phyloP scores from a whole-genome alignment of 2,329 filamentous ascomycete genomes.

The Aphanocladium album region DNA sequence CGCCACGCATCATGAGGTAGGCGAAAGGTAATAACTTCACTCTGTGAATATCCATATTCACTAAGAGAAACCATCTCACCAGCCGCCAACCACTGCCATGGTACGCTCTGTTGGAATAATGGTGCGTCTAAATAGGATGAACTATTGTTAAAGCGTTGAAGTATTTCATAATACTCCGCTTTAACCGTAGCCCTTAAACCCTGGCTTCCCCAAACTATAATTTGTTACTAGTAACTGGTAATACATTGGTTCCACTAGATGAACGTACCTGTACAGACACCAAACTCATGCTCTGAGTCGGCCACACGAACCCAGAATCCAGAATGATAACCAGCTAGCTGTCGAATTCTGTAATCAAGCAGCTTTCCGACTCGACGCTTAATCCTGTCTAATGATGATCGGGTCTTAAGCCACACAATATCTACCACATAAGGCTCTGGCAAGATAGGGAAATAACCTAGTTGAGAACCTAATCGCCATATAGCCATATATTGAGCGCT shows the following conservation, averaged over 20 bases:
- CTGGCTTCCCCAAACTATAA: background rate
- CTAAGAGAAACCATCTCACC: too few relatives aligned
- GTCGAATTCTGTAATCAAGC: background rate
- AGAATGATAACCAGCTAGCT: background rate
- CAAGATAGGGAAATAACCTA: background rate
- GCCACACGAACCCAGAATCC: background rate
- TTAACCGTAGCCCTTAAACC: background rate
- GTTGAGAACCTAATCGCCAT: too few relatives aligned
- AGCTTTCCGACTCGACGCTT: background rate
- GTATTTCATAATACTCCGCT: background rate
- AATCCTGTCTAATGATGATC: background rate
- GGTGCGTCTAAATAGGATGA: background rate
- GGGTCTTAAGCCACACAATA: background rate
- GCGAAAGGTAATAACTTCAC: background rate
- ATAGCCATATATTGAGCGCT: too few relatives aligned
- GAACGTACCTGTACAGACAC: background rate
- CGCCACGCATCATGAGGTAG: background rate
- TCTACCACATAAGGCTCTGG: background rate
- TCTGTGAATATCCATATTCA: background rate
- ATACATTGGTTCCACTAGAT: background rate
- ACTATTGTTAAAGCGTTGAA: background rate
- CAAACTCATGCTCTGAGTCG: background rate
- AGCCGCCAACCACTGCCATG: background rate
- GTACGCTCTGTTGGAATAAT: background rate
- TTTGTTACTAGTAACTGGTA: background rate